These are phyloP conservation scores for Candida dendrica DNA, from an alignment of 805 yeast species.

Conservation along the genomic window DNA sequence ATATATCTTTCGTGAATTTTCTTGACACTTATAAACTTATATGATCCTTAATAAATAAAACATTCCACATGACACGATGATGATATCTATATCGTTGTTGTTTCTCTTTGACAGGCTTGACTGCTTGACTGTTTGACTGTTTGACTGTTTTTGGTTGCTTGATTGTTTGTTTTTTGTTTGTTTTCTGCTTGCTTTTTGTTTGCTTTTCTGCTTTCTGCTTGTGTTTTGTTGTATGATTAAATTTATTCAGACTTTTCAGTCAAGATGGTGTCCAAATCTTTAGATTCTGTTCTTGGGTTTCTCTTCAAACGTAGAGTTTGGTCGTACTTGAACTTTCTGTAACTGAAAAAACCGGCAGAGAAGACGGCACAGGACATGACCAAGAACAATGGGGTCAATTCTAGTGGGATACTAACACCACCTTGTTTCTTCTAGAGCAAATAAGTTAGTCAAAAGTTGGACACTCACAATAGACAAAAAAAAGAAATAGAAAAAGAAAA, in stretches of 20 bases:
- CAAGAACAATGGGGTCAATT: conserved; percentile 49
- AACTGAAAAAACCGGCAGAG: conserved; percentile 44
- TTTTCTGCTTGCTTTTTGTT: no score
- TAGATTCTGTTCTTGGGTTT: conserved; percentile 33
- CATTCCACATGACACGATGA: neutral
- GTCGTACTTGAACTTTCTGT: conserved; percentile 44
- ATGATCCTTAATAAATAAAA: neutral
- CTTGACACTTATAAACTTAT: neutral
- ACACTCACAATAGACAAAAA: neutral
- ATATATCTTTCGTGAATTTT: neutral
- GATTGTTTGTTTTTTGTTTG: no score
- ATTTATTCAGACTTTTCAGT: conserved; percentile 1
- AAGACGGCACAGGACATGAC: conserved; percentile 48
- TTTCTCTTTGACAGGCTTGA: neutral
- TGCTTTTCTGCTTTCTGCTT: no score
- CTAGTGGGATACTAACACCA: conserved; percentile 39
- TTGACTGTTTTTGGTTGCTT: no score
- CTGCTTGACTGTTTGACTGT: no score
- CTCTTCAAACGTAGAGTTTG: conserved; percentile 42
- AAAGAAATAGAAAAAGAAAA: neutral
- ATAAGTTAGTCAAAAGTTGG: neutral
- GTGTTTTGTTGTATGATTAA: no score
- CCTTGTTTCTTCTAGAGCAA: conserved; percentile 28
- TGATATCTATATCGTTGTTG: neutral
- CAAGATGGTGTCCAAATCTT: conserved; percentile 21